Evolutionary conservation across 2,329 filamentous ascomycete genomes (phyloP).

Genomic region (Zymoseptoria ardabiliae): DNA sequence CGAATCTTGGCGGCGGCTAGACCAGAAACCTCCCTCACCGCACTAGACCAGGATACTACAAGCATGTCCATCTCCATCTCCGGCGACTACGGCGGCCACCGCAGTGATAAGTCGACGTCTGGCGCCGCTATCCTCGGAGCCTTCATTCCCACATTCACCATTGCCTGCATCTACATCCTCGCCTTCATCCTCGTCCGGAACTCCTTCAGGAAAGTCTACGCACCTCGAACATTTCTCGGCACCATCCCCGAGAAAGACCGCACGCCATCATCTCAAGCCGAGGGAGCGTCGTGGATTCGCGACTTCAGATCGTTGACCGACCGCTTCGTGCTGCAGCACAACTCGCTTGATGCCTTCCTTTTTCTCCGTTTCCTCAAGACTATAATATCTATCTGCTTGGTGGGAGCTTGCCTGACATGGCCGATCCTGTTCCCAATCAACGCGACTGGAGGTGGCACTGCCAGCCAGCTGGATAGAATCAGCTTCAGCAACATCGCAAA

Average conservation of each 20-base stretch:
- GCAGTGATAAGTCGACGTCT: slow-evolving; percentile 22
- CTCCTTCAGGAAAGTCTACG: slow-evolving; percentile 26
- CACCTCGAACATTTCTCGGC: slow-evolving; percentile 28
- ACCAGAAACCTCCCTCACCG: not conserved
- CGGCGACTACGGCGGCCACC: slow-evolving; percentile 20
- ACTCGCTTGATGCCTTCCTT: slow-evolving; percentile 43
- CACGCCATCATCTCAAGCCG: slow-evolving; percentile 21
- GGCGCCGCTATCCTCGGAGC: slow-evolving; percentile 26
- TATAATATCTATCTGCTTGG: slow-evolving; percentile 35
- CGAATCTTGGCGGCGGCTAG: not conserved
- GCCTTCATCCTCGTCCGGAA: slow-evolving; percentile 26
- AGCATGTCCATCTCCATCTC: slow-evolving; percentile 11
- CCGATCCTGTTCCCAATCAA: slow-evolving; percentile 43
- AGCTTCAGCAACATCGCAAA: slow-evolving; percentile 36
- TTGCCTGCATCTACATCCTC: slow-evolving; percentile 23
- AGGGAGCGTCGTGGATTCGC: slow-evolving; percentile 40
- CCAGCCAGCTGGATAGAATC: slow-evolving; percentile 26
- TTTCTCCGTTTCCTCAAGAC: slow-evolving; percentile 43
- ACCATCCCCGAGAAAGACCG: slow-evolving; percentile 28
- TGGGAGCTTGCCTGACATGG: slow-evolving; percentile 39
- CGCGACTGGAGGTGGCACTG: slow-evolving; percentile 31
- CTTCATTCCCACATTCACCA: slow-evolving; percentile 27
- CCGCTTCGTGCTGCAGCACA: slow-evolving; percentile 41
- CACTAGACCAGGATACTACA: not conserved
- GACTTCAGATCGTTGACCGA: slow-evolving; percentile 39